These are phyloP conservation scores for Ceratocystis lukuohia DNA, from an alignment of 2,329 filamentous ascomycete genomes.

Conservation along the genomic window DNA sequence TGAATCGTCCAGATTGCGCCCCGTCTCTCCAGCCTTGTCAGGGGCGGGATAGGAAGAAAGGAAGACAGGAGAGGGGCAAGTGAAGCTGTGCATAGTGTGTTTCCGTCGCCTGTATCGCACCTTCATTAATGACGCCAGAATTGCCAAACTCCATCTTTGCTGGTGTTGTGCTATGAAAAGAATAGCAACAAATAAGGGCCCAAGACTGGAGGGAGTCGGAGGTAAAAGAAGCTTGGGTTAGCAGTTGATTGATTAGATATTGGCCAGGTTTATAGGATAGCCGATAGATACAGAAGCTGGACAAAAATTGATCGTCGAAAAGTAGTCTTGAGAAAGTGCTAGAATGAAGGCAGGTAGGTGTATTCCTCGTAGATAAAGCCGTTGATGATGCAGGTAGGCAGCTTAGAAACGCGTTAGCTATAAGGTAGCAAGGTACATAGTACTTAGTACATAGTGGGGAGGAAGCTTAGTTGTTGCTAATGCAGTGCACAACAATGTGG, in stretches of 20 bases:
- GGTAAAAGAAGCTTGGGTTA: not conserved
- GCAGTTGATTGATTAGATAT: not conserved
- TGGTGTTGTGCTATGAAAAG: not conserved
- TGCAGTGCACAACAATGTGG: not conserved
- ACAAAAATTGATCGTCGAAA: not conserved
- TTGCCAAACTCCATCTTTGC: slow-evolving; percentile 49
- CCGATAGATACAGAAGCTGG: not conserved
- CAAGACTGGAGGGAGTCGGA: not conserved
- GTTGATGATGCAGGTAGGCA: not conserved
- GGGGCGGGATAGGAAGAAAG: not conserved
- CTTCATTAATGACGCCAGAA: slow-evolving; percentile 50
- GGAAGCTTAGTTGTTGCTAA: not conserved
- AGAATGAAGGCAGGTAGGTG: too few species aligned
- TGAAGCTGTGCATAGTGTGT: too few species aligned
- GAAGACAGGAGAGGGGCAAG: not conserved
- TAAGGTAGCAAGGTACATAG: not conserved
- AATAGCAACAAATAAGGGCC: not conserved
- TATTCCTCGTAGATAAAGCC: not conserved
- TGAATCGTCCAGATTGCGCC: not conserved
- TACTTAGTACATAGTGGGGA: not conserved
- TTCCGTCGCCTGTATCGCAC: slow-evolving; percentile 28
- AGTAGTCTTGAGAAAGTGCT: not conserved
- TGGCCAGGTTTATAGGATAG: not conserved
- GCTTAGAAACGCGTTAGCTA: slow-evolving; percentile 7
- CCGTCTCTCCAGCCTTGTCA: slow-evolving; percentile 15